These are phyloP conservation scores for Aspergillus hiratsukae DNA, from an alignment of 2,329 filamentous ascomycete species.

Conservation along the genomic window DNA sequence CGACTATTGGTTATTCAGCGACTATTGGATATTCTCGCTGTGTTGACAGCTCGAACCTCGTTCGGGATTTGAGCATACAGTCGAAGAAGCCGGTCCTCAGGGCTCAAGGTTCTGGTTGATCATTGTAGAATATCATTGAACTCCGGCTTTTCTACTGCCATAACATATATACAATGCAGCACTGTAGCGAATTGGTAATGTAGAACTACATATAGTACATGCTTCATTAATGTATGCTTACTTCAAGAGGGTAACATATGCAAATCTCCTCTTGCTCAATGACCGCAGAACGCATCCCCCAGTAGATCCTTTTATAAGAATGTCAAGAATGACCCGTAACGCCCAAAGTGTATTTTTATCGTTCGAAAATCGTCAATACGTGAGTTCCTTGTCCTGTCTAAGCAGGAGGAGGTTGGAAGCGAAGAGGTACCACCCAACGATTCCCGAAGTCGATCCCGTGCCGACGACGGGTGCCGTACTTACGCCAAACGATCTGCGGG, in stretches of 20 bases:
- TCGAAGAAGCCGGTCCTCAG: too few relatives aligned
- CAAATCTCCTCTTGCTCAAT: neutral
- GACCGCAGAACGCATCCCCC: neutral
- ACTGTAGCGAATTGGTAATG: neutral
- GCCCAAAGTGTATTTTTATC: slow-evolving; percentile 7
- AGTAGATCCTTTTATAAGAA: neutral
- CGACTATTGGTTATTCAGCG: too few relatives aligned
- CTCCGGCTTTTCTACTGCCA: neutral
- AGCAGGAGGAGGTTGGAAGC: slow-evolving; percentile 33
- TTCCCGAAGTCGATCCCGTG: slow-evolving; percentile 85
- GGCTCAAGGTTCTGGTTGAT: too few relatives aligned
- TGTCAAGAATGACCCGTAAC: slow-evolving; percentile 1
- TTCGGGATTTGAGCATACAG: too few relatives aligned
- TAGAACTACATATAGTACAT: neutral
- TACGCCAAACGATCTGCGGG: slow-evolving; percentile 75
- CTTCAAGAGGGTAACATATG: neutral
- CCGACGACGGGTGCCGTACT: slow-evolving; percentile 73
- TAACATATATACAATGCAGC: neutral
- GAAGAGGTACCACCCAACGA: slow-evolving; percentile 75
- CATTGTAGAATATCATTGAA: too few relatives aligned
- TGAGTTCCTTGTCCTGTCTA: slow-evolving; percentile 11
- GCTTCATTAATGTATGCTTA: neutral
- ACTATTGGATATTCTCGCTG: too few relatives aligned
- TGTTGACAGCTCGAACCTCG: too few relatives aligned
- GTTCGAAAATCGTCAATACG: slow-evolving; percentile 10